phyloP scores from a whole-genome alignment of 495 filamentous ascomycete genomes.

The Thozetella sp. region DNA sequence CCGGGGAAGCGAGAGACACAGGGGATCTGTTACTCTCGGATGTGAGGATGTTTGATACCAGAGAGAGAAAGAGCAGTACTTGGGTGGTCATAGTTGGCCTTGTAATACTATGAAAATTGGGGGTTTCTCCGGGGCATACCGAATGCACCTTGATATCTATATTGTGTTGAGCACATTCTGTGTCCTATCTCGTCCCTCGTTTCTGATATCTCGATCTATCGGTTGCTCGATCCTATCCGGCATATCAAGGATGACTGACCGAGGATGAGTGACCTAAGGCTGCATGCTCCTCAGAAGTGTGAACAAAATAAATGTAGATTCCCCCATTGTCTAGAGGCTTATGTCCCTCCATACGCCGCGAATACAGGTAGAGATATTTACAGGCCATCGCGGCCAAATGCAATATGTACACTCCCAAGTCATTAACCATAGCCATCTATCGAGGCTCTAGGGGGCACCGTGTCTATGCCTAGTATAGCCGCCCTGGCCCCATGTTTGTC shows the following conservation, averaged over 20 bases:
- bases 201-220: too few species aligned
- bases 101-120: neutral
- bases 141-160: too few species aligned
- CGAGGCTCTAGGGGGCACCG: neutral
- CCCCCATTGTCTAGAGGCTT: neutral
- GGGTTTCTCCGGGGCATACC: too few species aligned
- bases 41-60: neutral
- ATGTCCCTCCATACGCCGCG: neutral
- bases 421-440: neutral
- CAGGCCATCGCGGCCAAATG: neutral
- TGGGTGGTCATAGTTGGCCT: neutral
- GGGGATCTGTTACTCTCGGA: neutral
- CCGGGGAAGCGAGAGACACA: neutral
- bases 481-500: neutral
- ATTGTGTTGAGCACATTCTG: too few species aligned
- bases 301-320: neutral
- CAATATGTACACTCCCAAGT: neutral
- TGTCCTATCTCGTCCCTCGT: too few species aligned
- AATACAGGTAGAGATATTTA: neutral
- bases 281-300: too few species aligned
- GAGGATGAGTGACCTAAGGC: too few species aligned
- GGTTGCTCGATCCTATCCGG: too few species aligned
- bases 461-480: neutral
- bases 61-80: neutral
- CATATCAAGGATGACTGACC: too few species aligned